phyloP scores from a whole-genome alignment of 257 asterid genomes.

The Ocimum tenuiflorum region DNA sequence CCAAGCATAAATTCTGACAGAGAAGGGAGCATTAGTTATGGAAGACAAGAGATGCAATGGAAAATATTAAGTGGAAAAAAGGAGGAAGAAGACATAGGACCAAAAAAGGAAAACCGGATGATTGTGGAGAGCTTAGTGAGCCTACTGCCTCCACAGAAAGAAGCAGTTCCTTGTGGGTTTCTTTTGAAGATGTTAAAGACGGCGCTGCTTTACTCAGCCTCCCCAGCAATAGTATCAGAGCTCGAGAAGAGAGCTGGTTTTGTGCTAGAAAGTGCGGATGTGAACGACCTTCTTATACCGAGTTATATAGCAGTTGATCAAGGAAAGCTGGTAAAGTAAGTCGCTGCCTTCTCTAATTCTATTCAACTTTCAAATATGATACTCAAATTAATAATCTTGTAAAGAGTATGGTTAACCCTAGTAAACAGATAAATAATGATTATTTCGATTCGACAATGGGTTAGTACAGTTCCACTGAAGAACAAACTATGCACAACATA shows the following conservation, averaged over 20 bases:
- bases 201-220: slow-evolving; percentile 50
- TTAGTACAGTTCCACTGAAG: slow-evolving; percentile 44
- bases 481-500: slow-evolving; percentile 41
- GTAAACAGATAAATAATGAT: background rate
- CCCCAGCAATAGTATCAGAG: slow-evolving; percentile 68
- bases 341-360: slow-evolving; percentile 7
- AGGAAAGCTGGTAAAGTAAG: slow-evolving; percentile 50
- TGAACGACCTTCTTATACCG: slow-evolving; percentile 63
- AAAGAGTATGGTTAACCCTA: background rate
- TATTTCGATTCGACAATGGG: slow-evolving; percentile 7
- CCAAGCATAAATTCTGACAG: slow-evolving; percentile 33
- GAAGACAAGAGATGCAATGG: slow-evolving; percentile 51
- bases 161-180: slow-evolving; percentile 65
- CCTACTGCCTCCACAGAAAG: slow-evolving; percentile 59
- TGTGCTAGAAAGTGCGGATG: slow-evolving; percentile 57
- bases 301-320: slow-evolving; percentile 42
- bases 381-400: background rate
- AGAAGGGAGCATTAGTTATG: slow-evolving; percentile 19
- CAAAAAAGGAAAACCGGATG: slow-evolving; percentile 41
- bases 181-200: slow-evolving; percentile 54
- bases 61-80: slow-evolving; percentile 40
- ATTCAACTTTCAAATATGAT: background rate
- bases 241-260: slow-evolving; percentile 70
- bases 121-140: slow-evolving; percentile 66
- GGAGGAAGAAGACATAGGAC: slow-evolving; percentile 30